Base-by-base conservation (phyloP, 2,329 filamentous ascomycete genomes). In the Dactylellina haptotyla region DNA sequence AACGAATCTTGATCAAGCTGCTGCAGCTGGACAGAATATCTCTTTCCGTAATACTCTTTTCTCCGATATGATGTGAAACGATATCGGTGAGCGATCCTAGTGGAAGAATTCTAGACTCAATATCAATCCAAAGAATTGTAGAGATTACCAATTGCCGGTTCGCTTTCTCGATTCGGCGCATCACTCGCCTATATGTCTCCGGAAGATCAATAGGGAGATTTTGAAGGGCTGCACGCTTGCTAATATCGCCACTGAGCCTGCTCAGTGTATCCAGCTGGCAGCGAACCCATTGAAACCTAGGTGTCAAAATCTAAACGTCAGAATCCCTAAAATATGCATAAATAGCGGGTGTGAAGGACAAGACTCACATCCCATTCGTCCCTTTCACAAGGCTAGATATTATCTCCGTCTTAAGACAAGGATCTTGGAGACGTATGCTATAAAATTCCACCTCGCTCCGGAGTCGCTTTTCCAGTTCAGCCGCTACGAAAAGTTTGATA, bases 211-310 rank as follows among this genome's bases (percentile, higher is more conserved):
- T 57, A 1, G 62, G 62, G 3, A 65, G 18, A 41, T 41, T 39
- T 23, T 12, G 12, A 9, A 65, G 51, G 2, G 62, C 51, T 4
- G 9, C 4, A 2, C 51, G 37, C 20, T 65, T 65, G 5, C 23
- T 50, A 8, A n/a, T 28, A 50, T 65, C 62, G 16, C 62, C 62
- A 32, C n/a, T 57, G 6, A 28, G 26, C 18, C 50, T 26, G 23
- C 62, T 65, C 9, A 65, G 28, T 12, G 50, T 57, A 16, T 57
- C 62, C 10, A 65, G 32, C 28, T 65, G 32, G 9, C 30, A 43
- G 6, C 50, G 25, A 18, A 65, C 62, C 62, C 62, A 65, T 30
- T 65, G 62, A 20, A 65, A 65, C 62, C 62, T 65, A 41, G 10
- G n/a, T 41, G 6, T 34, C 30, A 20, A 34, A 34, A 34, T 20